Base-by-base conservation (phyloP, 768 basidiomycete genomes). In the Rhizopogon roseolus region DNA sequence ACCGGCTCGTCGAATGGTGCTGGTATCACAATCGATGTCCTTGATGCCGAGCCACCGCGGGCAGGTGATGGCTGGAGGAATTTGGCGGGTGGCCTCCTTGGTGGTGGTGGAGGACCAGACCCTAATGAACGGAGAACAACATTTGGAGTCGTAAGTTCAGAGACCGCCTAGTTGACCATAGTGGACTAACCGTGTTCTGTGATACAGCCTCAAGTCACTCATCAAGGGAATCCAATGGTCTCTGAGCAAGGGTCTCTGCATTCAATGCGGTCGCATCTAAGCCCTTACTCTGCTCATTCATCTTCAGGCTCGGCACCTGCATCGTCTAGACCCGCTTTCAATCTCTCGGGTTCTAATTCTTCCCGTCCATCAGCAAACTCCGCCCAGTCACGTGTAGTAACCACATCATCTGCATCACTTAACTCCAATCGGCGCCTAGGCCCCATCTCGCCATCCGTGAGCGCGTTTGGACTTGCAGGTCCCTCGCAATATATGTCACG, bases 11-110 rank as follows among this genome's bases (percentile, higher is more conserved):
- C 60, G 14, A 59, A 67, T 38, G 68, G 57, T 2, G 70, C 62
- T 6, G 60, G 66, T 13, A 22, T 83, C 51, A 68, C 75, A 3
- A 76, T 83, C 17, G 85, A 89, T 62, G 63, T 87, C 5, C 69
- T 88, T 14, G 88, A 90, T 56, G 84, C 88, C 34, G 83, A 76
- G 22, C 88, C 88, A 7, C 88, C 88, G 3, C 63, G 64, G 52
- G 81, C 87, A 25, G 76, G 75, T 17, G 80, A 78, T 52, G 72
- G 78, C 5, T 90, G 88, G 88, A 73, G 81, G 54, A 72, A 73
- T 10, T 70, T 88, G 55, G 71, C 82, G 8, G 62, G 74, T 36
- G 71, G 70, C 17, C 53, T 65, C 17, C 54, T 49, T 10, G 52
- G 52, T 38, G 45, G 55, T 5, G 57, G 62, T 54, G 54, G 41